These are phyloP conservation scores for Oleoguttula mirabilis DNA, from an alignment of 495 filamentous ascomycete species.

Conservation along the genomic window DNA sequence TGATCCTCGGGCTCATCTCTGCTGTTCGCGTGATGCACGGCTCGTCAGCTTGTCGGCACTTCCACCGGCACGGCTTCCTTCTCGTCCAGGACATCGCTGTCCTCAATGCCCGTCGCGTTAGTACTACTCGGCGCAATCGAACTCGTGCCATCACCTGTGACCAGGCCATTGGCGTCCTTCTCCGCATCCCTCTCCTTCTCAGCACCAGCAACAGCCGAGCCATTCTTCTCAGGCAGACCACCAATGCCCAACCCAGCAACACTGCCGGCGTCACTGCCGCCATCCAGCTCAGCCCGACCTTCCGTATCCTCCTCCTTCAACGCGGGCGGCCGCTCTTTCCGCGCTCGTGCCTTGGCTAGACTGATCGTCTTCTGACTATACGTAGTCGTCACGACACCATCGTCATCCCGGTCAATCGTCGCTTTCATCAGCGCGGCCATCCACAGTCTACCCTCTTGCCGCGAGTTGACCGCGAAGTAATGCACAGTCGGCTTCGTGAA, in stretches of 20 bases:
- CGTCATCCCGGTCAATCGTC: slow-evolving; percentile 88
- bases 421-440: slow-evolving; percentile 99
- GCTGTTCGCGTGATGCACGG: no score
- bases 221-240: neutral
- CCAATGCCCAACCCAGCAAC: slow-evolving; percentile 4
- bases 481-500: slow-evolving; percentile 96
- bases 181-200: neutral
- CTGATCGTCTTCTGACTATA: slow-evolving; percentile 92
- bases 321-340: slow-evolving; percentile 78
- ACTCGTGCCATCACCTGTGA: neutral
- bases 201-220: neutral
- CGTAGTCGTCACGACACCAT: slow-evolving; percentile 64
- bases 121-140: neutral
- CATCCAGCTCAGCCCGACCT: slow-evolving; percentile 8
- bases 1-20: no score
- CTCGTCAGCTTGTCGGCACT: no score
- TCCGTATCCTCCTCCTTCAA: slow-evolving; percentile 59
- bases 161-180: no score
- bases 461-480: slow-evolving; percentile 89
- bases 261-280: slow-evolving; percentile 1
- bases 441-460: slow-evolving; percentile 82
- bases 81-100: slow-evolving; percentile 1
- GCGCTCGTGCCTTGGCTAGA: slow-evolving; percentile 66
- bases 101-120: neutral
- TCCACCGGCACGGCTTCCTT: neutral